Evolutionary conservation across 768 basidiomycete genomes (phyloP).

Genomic region (Lentinula lateritia): DNA sequence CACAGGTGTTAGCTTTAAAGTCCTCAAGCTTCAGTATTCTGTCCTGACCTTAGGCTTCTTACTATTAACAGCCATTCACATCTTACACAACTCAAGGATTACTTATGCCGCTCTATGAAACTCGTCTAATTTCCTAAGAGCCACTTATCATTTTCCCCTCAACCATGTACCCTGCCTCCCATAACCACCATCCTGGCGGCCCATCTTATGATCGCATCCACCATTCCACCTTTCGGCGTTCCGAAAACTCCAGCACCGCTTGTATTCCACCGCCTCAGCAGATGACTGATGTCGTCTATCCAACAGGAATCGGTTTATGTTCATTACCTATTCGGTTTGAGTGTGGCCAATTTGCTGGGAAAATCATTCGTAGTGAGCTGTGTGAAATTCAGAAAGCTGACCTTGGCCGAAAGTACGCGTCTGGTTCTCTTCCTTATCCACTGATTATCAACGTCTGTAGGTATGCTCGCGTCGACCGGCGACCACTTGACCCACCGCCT

Average conservation of each 20-base stretch:
- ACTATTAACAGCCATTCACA: not conserved
- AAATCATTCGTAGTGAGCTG: constrained; percentile 48
- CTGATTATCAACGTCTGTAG: constrained; percentile 23
- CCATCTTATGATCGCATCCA: not conserved
- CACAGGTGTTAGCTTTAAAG: not conserved
- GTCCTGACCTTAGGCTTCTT: not conserved
- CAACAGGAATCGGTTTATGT: constrained; percentile 21
- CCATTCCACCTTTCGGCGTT: not conserved
- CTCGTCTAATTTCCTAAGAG: not conserved
- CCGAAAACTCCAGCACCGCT: not conserved
- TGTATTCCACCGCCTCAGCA: not conserved
- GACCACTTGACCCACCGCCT: constrained; percentile 64
- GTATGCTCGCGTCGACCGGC: constrained; percentile 55
- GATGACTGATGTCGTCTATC: not conserved
- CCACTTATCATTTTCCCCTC: not conserved
- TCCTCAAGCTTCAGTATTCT: not conserved
- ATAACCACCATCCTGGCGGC: constrained; percentile 1
- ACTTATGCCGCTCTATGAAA: not conserved
- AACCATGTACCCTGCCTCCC: not conserved
- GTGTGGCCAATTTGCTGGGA: constrained; percentile 57
- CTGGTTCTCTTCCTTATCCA: constrained; percentile 10
- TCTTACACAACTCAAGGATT: not conserved
- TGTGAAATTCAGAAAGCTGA: constrained; percentile 60
- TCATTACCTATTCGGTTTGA: constrained; percentile 50
- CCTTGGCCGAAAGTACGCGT: constrained; percentile 56